phyloP scores from a whole-genome alignment of 2,329 filamentous ascomycete genomes.

The Fusarium sp. region DNA sequence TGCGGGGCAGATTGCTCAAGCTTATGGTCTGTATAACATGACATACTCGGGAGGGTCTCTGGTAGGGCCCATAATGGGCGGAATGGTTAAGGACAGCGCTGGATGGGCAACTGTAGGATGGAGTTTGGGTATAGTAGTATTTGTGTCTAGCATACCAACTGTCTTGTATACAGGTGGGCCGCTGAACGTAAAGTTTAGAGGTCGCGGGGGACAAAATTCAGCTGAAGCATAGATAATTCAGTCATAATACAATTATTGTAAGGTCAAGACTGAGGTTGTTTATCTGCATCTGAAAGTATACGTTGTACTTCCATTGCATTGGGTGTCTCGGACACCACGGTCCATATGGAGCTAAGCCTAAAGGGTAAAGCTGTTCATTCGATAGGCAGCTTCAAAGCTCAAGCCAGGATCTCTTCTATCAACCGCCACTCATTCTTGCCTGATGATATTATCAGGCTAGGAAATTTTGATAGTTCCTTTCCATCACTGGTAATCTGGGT shows the following conservation, averaged over 20 bases:
- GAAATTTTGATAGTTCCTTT: background rate
- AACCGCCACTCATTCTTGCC: background rate
- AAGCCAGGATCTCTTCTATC: slow-evolving; percentile 9
- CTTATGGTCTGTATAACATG: slow-evolving; percentile 54
- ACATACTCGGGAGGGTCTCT: slow-evolving; percentile 52
- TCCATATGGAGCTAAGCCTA: slow-evolving; percentile 32
- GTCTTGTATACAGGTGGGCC: slow-evolving; percentile 49
- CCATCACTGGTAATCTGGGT: too few relatives aligned
- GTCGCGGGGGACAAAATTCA: slow-evolving; percentile 25
- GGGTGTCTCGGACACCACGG: background rate
- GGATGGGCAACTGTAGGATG: slow-evolving; percentile 53
- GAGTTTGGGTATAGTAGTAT: slow-evolving; percentile 48
- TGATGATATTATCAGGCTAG: background rate
- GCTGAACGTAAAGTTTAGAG: slow-evolving; percentile 43
- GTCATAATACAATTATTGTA: background rate
- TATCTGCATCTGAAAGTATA: background rate
- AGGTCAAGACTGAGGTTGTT: background rate
- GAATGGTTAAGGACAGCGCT: slow-evolving; percentile 50
- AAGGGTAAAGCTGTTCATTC: slow-evolving; percentile 17
- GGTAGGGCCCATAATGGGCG: slow-evolving; percentile 52
- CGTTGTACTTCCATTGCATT: background rate
- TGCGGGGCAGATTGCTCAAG: slow-evolving; percentile 50
- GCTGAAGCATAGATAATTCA: background rate
- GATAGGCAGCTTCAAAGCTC: slow-evolving; percentile 18
- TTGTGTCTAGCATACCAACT: slow-evolving; percentile 46